phyloP scores from a whole-genome alignment of 2,329 filamentous ascomycete genomes.

The Colletotrichum sp. region DNA sequence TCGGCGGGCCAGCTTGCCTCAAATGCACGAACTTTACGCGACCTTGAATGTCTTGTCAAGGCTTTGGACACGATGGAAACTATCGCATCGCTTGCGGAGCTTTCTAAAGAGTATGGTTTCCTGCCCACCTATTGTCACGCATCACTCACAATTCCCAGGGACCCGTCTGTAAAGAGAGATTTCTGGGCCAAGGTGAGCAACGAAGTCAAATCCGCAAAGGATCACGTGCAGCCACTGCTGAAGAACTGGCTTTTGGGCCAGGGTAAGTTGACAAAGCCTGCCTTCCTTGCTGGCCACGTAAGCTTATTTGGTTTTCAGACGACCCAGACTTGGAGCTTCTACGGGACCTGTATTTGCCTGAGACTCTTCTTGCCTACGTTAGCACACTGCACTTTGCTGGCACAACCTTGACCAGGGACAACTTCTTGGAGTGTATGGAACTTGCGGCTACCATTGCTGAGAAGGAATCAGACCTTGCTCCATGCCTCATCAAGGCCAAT shows the following conservation, averaged over 20 bases:
- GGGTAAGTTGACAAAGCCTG: conserved; percentile 47
- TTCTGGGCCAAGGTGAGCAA: conserved; percentile 61
- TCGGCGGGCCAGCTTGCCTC: conserved; percentile 49
- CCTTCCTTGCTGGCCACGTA: neutral
- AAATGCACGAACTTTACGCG: conserved; percentile 68
- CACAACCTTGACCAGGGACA: conserved; percentile 74
- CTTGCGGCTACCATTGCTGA: conserved; percentile 78
- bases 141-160: conserved; percentile 34
- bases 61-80: conserved; percentile 73
- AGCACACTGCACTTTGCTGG: conserved; percentile 82
- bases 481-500: conserved; percentile 66
- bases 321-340: conserved; percentile 65
- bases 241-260: conserved; percentile 66
- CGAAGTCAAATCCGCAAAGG: conserved; percentile 59
- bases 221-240: conserved; percentile 65
- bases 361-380: conserved; percentile 84
- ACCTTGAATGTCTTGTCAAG: conserved; percentile 71
- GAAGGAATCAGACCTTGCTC: conserved; percentile 69
- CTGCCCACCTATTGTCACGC: neutral
- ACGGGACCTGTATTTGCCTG: conserved; percentile 81
- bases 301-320: neutral
- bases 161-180: conserved; percentile 43
- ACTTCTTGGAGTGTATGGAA: conserved; percentile 86
- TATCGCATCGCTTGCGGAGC: conserved; percentile 60
- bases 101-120: conserved; percentile 55